Conservation (phyloP, 306 rosid genomes). For the Cucumis cinereus region DNA sequence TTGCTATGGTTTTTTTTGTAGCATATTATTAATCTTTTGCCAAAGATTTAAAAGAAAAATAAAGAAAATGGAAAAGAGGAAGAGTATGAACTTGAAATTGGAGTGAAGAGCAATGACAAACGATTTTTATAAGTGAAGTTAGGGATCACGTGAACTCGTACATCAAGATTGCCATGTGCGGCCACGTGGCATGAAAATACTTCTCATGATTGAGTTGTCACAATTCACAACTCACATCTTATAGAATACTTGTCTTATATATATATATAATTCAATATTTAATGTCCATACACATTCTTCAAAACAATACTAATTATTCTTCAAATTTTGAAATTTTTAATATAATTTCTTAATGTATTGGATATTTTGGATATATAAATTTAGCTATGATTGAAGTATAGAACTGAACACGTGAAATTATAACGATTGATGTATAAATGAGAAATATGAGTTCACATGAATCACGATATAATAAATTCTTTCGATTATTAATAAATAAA, state of each 20-base stretch:
- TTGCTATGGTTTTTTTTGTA: too few species aligned
- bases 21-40: neutral
- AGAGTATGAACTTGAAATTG: neutral
- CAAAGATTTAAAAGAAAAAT: neutral
- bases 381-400: too few species aligned
- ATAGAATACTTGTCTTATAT: neutral
- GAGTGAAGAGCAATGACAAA: neutral
- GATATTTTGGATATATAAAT: too few species aligned
- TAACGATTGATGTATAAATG: too few species aligned
- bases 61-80: neutral
- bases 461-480: too few species aligned
- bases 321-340: too few species aligned
- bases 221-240: neutral
- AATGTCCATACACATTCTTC: neutral
- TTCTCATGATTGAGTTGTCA: neutral
- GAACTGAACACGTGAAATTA: too few species aligned
- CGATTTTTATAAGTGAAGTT: neutral
- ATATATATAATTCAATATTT: neutral
- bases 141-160: neutral
- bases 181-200: neutral
- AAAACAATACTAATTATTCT: too few species aligned
- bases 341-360: too few species aligned
- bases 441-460: too few species aligned
- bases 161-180: neutral
- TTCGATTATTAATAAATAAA: too few species aligned